Base-by-base conservation (phyloP, 2,329 filamentous ascomycete species). In the Xylaria sp. region DNA sequence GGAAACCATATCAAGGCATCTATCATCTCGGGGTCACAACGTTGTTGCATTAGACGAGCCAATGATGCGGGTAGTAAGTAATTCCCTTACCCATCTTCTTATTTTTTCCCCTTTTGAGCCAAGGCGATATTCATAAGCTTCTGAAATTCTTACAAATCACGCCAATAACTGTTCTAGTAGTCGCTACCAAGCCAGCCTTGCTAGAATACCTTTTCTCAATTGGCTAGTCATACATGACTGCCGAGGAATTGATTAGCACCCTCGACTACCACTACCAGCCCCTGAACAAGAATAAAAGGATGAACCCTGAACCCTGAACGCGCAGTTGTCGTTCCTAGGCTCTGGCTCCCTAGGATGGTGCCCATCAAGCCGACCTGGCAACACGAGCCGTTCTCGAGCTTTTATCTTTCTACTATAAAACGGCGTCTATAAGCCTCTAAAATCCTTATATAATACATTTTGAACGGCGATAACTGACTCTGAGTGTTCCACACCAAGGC, bases 31-130 rank as follows among this genome's bases (percentile, higher is more conserved):
- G 8, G 73, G 72, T 6, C 66, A 69, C 20, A 71, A 72, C 45
- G 70, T 65, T 2, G 61, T 72, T 25, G 71, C 74, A 0, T 64
- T 76, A 15, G 72, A 76, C 52, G 67, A 75, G 53, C 74, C 74
- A 3, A 73, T 70, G 72, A 75, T 76, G 69, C 72, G n/a, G 72
- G 74, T 48, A 73, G 39, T 41, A n/a, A 41, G 39, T 41, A 41
- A n/a, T 18, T n/a, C 7, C 39, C 36, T 15, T 18, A 39, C 34
- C 34, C 34, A 13, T 36, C 15, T 13, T 39, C 36, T 18, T 15
- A 15, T 39, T 39, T 39, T 18, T 39, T 39, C 7, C 13, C 36
- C 3, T 41, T 41, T 41, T 41, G 18, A 10, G 15, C 4, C 15
- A 41, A 41, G 39, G 18, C 18, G 7, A n/a, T 41, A n/a, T 41